Evolutionary conservation across 1,139 yeast genomes (phyloP).

Genomic region (Hyphopichia burtonii): DNA sequence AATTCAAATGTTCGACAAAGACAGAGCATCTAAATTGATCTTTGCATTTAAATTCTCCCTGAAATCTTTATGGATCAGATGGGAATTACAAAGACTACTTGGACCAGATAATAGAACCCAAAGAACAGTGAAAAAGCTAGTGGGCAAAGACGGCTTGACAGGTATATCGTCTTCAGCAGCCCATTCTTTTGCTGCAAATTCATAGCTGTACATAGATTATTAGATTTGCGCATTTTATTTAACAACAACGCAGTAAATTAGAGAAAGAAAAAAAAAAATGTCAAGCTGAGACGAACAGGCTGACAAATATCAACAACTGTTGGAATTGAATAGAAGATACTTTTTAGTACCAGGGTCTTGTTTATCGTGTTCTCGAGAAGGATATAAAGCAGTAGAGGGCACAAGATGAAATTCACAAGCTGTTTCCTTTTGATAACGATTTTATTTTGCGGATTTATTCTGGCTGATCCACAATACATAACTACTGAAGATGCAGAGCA

Average conservation of each 20-base stretch:
- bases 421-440: not conserved
- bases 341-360: too few relatives aligned
- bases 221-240: too few relatives aligned
- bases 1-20: conserved; percentile 23
- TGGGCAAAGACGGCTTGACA: not conserved
- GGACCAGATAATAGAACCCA: conserved; percentile 21
- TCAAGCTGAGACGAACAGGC: not conserved
- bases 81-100: conserved; percentile 31
- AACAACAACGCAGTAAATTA: too few relatives aligned
- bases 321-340: too few relatives aligned
- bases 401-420: not conserved
- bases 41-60: conserved; percentile 40
- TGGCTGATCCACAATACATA: conserved; percentile 11
- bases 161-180: not conserved
- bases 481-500: conserved; percentile 21
- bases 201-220: too few relatives aligned
- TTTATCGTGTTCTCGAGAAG: too few relatives aligned
- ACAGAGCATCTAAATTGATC: conserved; percentile 43
- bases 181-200: not conserved
- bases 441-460: not conserved
- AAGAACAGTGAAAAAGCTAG: not conserved
- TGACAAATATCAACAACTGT: not conserved
- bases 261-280: not conserved
- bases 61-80: conserved; percentile 23
- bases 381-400: too few relatives aligned